Evolutionary conservation across 1,139 yeast genomes (phyloP), one percentile per base, ranked within the genome.

Genomic region (Saccharomyces hybrid): DNA sequence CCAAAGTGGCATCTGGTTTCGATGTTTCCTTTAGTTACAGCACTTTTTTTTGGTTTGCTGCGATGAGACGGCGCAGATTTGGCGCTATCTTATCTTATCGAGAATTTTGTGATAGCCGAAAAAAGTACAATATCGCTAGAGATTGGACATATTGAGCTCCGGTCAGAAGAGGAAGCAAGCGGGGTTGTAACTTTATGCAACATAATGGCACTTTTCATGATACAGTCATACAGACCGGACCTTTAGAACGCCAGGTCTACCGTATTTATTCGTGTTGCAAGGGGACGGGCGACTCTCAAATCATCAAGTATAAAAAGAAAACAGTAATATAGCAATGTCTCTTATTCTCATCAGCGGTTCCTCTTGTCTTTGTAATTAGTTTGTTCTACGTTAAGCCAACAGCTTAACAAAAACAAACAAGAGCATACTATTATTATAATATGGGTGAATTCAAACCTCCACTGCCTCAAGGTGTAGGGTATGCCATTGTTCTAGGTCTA

Each of bases 401-500:
- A 20, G 23, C 23, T 20, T 3, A 20, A 20, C 3, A 25, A 16
- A 9, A 14, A 27, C 28, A 27, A 14, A 2, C 20, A 26, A 23
- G 29, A 14, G 27, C 16, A 47, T 6, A n/a, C 8, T 4, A 7
- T 27, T 23, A 48, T 14, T 29, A 23, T 28, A 51, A n/a, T 14
- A 60, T 59, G 62, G 61, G 60, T n/a, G 61, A 60, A 49, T 58
- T 60, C 47, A 56, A 54, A 47, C 56, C 59, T 48, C 78, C 81
- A 2, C 71, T 82, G 25, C 80, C 85, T 2, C 87, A 85, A 68
- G 85, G 88, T 49, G 91, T 87, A n/a, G 96, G 96, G n/a, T 90
- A 89, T 65, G 96, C 90, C 31, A 85, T 90, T 56, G 88, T 90
- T 20, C 85, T 88, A 16, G 98, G 97, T 20, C 77, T 90, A 29